Evolutionary conservation across 2,329 filamentous ascomycete genomes (phyloP), one percentile per base, ranked within the genome.

Genomic region (Apiospora koreana): DNA sequence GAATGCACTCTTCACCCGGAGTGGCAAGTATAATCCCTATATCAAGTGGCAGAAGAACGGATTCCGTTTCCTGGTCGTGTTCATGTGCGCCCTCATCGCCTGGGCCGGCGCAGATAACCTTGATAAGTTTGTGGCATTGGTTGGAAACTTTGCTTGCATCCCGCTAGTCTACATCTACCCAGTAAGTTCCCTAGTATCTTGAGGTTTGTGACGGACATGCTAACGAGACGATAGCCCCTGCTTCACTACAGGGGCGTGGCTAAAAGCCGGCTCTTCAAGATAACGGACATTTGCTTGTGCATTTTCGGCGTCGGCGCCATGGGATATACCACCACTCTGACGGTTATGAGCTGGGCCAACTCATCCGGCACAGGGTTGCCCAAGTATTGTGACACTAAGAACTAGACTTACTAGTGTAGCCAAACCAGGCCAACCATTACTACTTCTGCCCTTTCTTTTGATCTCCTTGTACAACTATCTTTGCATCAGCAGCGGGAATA

Each of bases 1-100:
- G 82, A 97, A 97, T 76, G 94, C 94, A 74, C 86, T 98, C 8
- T 99, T 98, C 81, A 97, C 93, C 31, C 88, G 93, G 78, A 97
- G 94, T 73, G 95, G 96, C 76, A 99, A 99, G 83, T 97, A 98
- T 84, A 98, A 98, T 79, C 95, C 94, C 0, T 96, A 94, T 79
- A 97, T 99, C 86, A 99, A 99, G 85, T 99, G 96, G 96, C 93
- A 98, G 87, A 99, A 99, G 90, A 99, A 99, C 76, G 85, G 92
- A 43, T 99, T 97, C 85, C 92, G 96, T 69, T 99, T 98, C 86
- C 91, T 95, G 78, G 90, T 98, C 73, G 96, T 98, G 67, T 89
- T 93, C 77, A 82, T 96, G 31, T 98, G 96, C 78, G 93, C 95
- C 0, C 82, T 91, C 71, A 92, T 99, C 74, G 95, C 95, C 1